phyloP scores from a whole-genome alignment of 2,329 filamentous ascomycete species.

The Alternaria sp. region DNA sequence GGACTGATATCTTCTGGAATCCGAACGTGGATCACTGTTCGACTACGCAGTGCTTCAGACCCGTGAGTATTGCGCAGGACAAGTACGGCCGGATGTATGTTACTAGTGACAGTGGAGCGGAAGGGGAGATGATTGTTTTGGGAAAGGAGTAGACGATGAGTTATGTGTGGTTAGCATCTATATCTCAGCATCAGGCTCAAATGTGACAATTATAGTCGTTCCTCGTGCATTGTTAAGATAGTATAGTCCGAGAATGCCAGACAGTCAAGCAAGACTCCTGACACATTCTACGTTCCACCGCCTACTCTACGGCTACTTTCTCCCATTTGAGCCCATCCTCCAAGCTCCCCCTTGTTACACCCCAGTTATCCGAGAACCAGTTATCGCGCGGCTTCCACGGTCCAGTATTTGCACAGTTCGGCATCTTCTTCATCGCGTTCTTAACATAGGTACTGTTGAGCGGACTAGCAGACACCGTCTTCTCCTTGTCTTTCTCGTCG shows the following conservation, averaged over 20 bases:
- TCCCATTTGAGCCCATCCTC: conserved; percentile 52
- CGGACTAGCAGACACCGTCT: conserved; percentile 53
- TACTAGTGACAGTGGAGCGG: conserved; percentile 39
- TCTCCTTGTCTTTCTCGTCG: conserved; percentile 51
- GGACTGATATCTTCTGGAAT: conserved; percentile 39
- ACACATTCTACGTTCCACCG: not conserved
- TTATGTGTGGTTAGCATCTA: not conserved
- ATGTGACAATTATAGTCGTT: not conserved
- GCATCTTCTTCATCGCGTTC: conserved; percentile 52
- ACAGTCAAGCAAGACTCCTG: not conserved
- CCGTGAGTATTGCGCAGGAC: conserved; percentile 39
- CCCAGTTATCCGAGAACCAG: conserved; percentile 57
- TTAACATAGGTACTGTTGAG: conserved; percentile 63
- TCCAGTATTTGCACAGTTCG: conserved; percentile 57
- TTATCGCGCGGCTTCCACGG: conserved; percentile 57
- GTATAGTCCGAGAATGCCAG: not conserved
- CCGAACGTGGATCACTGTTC: conserved; percentile 35
- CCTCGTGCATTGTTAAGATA: not conserved
- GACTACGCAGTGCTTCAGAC: conserved; percentile 42
- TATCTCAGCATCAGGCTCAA: not conserved
- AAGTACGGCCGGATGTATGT: conserved; percentile 39
- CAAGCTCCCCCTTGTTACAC: conserved; percentile 54
- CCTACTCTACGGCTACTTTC: conserved; percentile 20
- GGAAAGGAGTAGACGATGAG: conserved; percentile 25
- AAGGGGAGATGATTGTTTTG: conserved; percentile 40